Base-by-base conservation (phyloP, 805 yeast species). In the Ogataea siamensis region DNA sequence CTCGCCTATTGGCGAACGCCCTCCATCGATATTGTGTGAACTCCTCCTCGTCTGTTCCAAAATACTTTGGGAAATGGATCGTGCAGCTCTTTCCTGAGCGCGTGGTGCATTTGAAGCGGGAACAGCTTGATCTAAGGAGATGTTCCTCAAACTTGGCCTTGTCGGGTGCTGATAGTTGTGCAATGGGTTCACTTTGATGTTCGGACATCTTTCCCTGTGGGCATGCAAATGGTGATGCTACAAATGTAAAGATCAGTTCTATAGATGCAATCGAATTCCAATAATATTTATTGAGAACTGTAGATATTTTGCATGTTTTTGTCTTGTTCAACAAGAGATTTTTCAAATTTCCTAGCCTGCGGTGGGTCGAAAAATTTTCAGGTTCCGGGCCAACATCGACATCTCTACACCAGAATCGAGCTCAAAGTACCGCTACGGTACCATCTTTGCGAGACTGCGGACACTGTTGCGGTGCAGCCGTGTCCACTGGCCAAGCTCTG, bases 41-140 rank as follows among this genome's bases (percentile, higher is more conserved):
- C 32, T 58, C 66, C 7, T 49, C 49, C 39, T 57, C 63, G 20
- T 51, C 46, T 5, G 64, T 58, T 24, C 64, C 65, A 35, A 60
- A 55, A 39, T 53, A 62, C 23, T 54, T 34, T 7, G 66, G 67
- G 23, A 62, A 51, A 7, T 28, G 43, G 13, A 43, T 33, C n/a
- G 40, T 23, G 14, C 34, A 31, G 6, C 35, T 30, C 8, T 23
- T 34, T 10, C 42, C 32, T n/a, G 39, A 11, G 32, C 40, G 47
- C 7, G 54, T 48, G 32, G 47, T 49, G 29, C 49, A 35, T 7
- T 37, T 28, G 21, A 57, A 31, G 17, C 29, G 32, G 18, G 48
- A 45, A 4, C 37, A 34, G 15, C 50, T 46, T 28, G 49, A 53
- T 31, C 46, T 49, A 35, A 32, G 32, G 16, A 54, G 37, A 24